phyloP scores from a whole-genome alignment of 257 asterid genomes.

The Thymus mandschuricus region DNA sequence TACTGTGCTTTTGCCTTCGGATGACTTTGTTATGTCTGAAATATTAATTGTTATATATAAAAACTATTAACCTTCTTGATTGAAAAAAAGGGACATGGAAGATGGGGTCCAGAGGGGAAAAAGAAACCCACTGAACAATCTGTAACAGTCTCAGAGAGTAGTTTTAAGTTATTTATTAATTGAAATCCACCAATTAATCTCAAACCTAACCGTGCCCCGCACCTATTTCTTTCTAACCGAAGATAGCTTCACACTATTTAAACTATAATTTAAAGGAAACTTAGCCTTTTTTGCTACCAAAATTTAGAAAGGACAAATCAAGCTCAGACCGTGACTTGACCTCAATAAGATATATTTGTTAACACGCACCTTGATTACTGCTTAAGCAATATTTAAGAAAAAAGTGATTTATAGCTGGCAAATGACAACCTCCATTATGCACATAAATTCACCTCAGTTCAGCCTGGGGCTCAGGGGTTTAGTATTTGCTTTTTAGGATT shows the following conservation, averaged over 20 bases:
- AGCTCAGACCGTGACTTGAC: background rate
- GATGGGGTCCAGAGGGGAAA: too few species aligned
- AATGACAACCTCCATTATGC: background rate
- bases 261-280: background rate
- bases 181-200: background rate
- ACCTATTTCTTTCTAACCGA: background rate
- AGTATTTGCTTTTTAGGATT: background rate
- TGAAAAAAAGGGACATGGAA: too few species aligned
- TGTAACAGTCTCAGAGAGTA: background rate
- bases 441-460: background rate
- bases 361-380: background rate
- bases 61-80: too few species aligned
- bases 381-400: slow-evolving; percentile 1
- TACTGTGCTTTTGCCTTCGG: background rate
- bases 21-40: background rate
- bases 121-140: background rate
- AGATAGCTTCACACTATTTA: background rate
- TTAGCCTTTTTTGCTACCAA: background rate
- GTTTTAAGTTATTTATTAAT: background rate
- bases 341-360: background rate
- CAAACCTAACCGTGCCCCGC: background rate
- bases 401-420: background rate
- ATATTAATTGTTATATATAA: background rate
- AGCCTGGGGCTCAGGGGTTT: background rate
- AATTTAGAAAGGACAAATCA: background rate